These are phyloP conservation scores for Penicillium paneum DNA, from an alignment of 2,329 filamentous ascomycete genomes.

Conservation along the genomic window DNA sequence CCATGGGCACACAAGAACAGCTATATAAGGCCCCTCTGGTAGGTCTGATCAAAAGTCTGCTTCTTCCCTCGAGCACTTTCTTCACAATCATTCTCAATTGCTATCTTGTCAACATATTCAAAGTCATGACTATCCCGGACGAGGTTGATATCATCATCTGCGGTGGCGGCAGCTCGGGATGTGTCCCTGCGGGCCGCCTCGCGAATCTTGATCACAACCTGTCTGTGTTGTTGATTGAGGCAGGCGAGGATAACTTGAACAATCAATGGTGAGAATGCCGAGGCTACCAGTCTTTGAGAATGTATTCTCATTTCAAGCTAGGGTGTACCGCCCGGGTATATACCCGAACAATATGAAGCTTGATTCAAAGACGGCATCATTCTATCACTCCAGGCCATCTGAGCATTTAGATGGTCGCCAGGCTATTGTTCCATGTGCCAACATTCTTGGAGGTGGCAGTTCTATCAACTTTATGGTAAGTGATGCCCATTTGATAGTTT, in stretches of 20 bases:
- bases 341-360: conserved; percentile 77
- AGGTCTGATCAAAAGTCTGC: not conserved
- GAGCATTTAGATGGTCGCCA: conserved; percentile 68
- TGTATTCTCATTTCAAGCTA: conserved; percentile 15
- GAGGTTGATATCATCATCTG: conserved; percentile 80
- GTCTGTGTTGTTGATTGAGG: conserved; percentile 68
- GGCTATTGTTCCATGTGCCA: conserved; percentile 71
- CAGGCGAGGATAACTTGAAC: conserved; percentile 70
- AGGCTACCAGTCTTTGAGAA: not conserved
- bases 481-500: not conserved
- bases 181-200: conserved; percentile 48
- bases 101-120: not conserved
- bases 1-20: not conserved
- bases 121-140: conserved; percentile 63
- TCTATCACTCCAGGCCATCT: conserved; percentile 74
- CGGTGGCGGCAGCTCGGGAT: conserved; percentile 64
- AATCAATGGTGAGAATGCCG: conserved; percentile 58
- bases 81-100: not conserved
- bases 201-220: conserved; percentile 73
- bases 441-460: conserved; percentile 68
- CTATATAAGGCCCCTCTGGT: not conserved
- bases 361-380: conserved; percentile 76
- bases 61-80: not conserved
- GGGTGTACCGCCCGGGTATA: conserved; percentile 71
- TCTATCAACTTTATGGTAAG: conserved; percentile 74